Evolutionary conservation across 1,284 basidiomycete genomes (phyloP).

Genomic region (Rhizopogon parksii): DNA sequence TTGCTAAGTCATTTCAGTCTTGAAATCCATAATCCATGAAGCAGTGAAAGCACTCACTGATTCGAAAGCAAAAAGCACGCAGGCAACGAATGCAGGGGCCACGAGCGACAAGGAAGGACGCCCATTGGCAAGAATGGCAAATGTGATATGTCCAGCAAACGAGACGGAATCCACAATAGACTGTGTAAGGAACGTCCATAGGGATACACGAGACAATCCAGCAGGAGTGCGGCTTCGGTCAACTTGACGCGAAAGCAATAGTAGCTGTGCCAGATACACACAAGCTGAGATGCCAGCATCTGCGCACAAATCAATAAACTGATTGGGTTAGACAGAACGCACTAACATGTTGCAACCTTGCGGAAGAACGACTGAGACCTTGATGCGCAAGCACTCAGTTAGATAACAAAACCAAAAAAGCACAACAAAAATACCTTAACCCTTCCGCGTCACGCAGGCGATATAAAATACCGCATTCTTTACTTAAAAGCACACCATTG

Average conservation of each 20-base stretch:
- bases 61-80: slow-evolving; percentile 65
- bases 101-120: slow-evolving; percentile 71
- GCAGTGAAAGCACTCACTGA: slow-evolving; percentile 41
- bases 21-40: background rate
- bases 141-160: slow-evolving; percentile 80
- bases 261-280: slow-evolving; percentile 61
- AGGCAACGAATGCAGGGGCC: slow-evolving; percentile 75
- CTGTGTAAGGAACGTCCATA: slow-evolving; percentile 76
- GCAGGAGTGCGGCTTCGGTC: slow-evolving; percentile 72
- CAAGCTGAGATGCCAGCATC: slow-evolving; percentile 68
- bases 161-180: slow-evolving; percentile 73
- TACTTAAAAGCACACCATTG: slow-evolving; percentile 64
- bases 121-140: slow-evolving; percentile 77
- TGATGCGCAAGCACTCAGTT: slow-evolving; percentile 7
- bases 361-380: slow-evolving; percentile 66
- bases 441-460: slow-evolving; percentile 62
- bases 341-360: slow-evolving; percentile 75
- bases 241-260: slow-evolving; percentile 68
- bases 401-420: background rate
- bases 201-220: slow-evolving; percentile 68
- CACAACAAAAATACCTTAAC: slow-evolving; percentile 41
- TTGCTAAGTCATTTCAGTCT: slow-evolving; percentile 47
- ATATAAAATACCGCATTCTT: slow-evolving; percentile 70
- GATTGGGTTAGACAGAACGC: slow-evolving; percentile 4
- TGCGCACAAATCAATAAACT: slow-evolving; percentile 23